Evolutionary conservation across 129 eudicot species (phyloP), one percentile per base, ranked within the genome.

Genomic region (Artemisia argyi): DNA sequence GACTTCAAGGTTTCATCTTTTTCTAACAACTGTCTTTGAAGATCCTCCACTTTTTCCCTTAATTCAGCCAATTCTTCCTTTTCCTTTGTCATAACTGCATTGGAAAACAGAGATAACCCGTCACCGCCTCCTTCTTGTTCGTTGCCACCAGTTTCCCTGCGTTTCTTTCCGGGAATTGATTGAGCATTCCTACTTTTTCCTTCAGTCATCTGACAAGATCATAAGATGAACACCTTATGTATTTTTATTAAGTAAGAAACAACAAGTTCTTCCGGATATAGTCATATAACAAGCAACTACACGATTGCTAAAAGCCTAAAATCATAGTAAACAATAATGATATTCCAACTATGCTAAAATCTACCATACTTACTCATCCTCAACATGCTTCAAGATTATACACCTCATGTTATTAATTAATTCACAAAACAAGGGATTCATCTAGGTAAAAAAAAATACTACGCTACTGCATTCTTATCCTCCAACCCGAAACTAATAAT

Each of bases 1-100:
- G 86, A 82, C 65, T 90, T 83, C 69, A 94, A 75, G 67, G 83
- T 88, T 81, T 88, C 99, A 77, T 94, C 99, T 78, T 94, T 90
- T 68, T 88, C 91, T 26, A 81, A 75, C 69, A 94, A 69, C 75
- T 88, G 86, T 80, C 70, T 79, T 69, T 85, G 90, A 16, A 94
- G 85, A 82, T 90, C 94, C 70, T 75, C 96, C 57, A 94, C 88
- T 73, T 88, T 91, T 65, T 86, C 86, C 76, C 82, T 80, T 77
- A 94, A 69, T 66, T 85, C 83, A 58, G 69, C 72, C 83, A 94
- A 81, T 66, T 94, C 97, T 83, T 90, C 97, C 62, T 84, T 77
- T 47, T 93, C 90, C 73, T 91, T 88, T 32, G 89, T 61, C 59
- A 68, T 72, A 71, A 83, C 57, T 7, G 85, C 75, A 74, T 59